A percentile compares a stretch with the other conserved stretches of the same genome.
These are phyloP conservation scores for Arctium lappa DNA, from an alignment of 129 eudicot genomes.

Conservation along the genomic window DNA sequence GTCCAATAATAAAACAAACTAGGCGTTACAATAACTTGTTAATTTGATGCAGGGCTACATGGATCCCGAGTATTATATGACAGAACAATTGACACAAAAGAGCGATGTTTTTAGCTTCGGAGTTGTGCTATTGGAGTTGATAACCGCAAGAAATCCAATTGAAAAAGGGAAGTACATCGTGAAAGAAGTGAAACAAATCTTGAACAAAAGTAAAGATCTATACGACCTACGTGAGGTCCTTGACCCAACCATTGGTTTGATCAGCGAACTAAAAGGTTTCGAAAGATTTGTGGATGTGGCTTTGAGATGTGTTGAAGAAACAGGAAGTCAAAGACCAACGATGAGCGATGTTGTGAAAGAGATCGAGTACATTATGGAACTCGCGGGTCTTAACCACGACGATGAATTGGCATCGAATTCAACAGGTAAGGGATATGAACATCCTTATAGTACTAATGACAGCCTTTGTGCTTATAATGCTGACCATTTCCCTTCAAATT, in stretches of 20 bases:
- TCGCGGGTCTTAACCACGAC: slow-evolving; percentile 51
- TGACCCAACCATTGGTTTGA: slow-evolving; percentile 57
- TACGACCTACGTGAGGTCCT: slow-evolving; percentile 50
- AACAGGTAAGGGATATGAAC: slow-evolving; percentile 28
- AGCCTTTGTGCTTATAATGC: slow-evolving; percentile 44
- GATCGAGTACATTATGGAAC: slow-evolving; percentile 49
- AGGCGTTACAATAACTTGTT: too few species aligned
- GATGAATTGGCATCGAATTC: slow-evolving; percentile 50
- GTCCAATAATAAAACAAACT: background rate
- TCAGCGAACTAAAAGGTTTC: slow-evolving; percentile 37
- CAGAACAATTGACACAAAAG: slow-evolving; percentile 53
- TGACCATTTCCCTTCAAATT: slow-evolving; percentile 23
- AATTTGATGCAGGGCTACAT: slow-evolving; percentile 43
- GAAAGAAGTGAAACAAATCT: slow-evolving; percentile 53
- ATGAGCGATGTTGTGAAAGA: slow-evolving; percentile 82
- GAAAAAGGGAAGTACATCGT: slow-evolving; percentile 73
- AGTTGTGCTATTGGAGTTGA: slow-evolving; percentile 54
- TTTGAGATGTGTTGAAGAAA: slow-evolving; percentile 61
- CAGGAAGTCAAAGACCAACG: slow-evolving; percentile 56
- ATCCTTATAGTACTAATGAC: slow-evolving; percentile 41
- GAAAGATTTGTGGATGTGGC: slow-evolving; percentile 65
- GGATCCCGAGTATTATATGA: slow-evolving; percentile 73
- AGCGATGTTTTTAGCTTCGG: slow-evolving; percentile 82
- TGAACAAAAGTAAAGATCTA: slow-evolving; percentile 49
- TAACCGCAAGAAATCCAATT: slow-evolving; percentile 69